Evolutionary conservation across 768 basidiomycete genomes (phyloP), one percentile per base, ranked within the genome.

Genomic region (Goffeauzyma gilvescens): DNA sequence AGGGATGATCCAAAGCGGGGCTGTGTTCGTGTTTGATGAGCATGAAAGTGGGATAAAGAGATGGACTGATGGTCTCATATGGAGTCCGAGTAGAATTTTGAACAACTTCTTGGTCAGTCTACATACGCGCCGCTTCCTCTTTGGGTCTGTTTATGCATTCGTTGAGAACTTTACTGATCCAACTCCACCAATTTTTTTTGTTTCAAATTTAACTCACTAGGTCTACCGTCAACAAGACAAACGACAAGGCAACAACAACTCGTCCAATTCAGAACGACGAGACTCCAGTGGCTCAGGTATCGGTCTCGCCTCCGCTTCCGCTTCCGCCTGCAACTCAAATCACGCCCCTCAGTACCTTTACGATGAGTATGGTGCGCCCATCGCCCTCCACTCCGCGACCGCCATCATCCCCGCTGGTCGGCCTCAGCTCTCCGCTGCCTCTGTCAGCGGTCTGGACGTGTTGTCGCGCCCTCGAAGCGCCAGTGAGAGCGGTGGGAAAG

Each of bases 21-120:
- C 81, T 6, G 85, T 96, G 9, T 96, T 95, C 55, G 89, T 93
- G 51, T 96, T 93, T 58, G 85, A 96, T 63, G 89, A 93, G 68
- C 80, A 85, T 55, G 86, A 90, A 66, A 85, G 82, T 56, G 86
- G 87, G 21, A 96, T 96, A 68, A 90, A 89, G 68, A 73, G 89
- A 32, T 93, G 87, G 62, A 96, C 89, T 1, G 89, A 96, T 65
- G 86, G 87, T n/a, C 78, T 82, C 60, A 80, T 81, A 60, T 93
- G 89, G 89, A 82, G 79, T 52, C 89, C 89, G 0, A 81, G 78
- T 51, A 71, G 89, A 45, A 93, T 93, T 50, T 68, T 93, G 45
- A 84, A 84, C 54, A 95, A 95, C 63, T 96, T 93, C 59, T 69
- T 96, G 54, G 80, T 84, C 55, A 50, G 75, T 61, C 10, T 36